Evolutionary conservation across 2,329 filamentous ascomycete genomes (phyloP).

Genomic region (Hymenoscyphus albidus): DNA sequence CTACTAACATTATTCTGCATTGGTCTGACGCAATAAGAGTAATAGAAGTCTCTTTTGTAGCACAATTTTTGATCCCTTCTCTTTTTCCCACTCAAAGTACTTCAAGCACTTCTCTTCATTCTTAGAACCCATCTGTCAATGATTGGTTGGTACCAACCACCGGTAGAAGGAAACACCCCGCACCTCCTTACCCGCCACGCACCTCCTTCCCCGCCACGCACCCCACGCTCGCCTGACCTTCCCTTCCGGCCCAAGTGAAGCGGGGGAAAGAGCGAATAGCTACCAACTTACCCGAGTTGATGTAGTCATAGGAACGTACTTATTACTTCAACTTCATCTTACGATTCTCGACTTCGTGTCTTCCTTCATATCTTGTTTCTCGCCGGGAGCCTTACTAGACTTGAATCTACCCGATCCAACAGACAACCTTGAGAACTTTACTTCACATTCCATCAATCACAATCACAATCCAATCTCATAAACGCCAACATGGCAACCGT

Average conservation of each 20-base stretch:
- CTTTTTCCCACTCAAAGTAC: too few species aligned
- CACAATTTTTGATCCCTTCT: background rate
- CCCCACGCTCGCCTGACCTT: background rate
- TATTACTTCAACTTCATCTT: background rate
- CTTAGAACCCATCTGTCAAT: background rate
- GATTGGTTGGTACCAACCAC: background rate
- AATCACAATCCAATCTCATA: too few species aligned
- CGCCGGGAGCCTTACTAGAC: too few species aligned
- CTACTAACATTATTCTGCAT: background rate
- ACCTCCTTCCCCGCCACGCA: background rate
- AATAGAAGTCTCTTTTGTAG: background rate
- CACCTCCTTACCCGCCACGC: background rate
- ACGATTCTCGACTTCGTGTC: background rate
- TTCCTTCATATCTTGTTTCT: background rate
- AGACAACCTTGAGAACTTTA: background rate
- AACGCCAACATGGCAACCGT: constrained; percentile 29
- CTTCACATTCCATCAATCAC: background rate
- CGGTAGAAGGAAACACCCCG: background rate
- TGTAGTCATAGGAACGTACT: background rate
- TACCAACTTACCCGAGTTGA: background rate
- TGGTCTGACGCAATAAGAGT: background rate
- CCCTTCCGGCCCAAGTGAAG: background rate
- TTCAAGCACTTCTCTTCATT: background rate
- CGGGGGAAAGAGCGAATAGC: background rate
- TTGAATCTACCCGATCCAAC: background rate